These are phyloP conservation scores for Suhomyces bolitotheri DNA, from an alignment of 1,139 yeast species.

Conservation along the genomic window DNA sequence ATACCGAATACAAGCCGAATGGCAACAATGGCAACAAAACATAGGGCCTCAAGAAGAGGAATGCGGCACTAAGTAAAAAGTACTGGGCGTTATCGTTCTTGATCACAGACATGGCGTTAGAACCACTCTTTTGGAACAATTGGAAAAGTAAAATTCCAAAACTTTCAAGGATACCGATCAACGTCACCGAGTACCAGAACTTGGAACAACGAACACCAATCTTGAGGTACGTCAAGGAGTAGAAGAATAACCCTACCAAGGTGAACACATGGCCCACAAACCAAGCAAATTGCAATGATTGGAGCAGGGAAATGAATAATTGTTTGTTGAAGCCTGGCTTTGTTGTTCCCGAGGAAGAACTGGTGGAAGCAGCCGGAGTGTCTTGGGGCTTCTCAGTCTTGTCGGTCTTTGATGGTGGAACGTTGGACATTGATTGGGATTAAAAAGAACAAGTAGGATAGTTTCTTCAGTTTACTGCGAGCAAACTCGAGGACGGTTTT, in stretches of 20 bases:
- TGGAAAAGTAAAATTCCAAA: constrained; percentile 79
- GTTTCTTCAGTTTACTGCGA: not conserved
- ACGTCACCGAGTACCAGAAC: constrained; percentile 60
- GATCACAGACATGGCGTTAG: constrained; percentile 24
- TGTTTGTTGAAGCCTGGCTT: constrained; percentile 17
- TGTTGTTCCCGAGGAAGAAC: constrained; percentile 7
- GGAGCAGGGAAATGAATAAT: constrained; percentile 14
- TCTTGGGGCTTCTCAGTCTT: constrained; percentile 1
- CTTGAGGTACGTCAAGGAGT: constrained; percentile 46
- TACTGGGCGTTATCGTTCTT: constrained; percentile 72
- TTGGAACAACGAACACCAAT: constrained; percentile 27
- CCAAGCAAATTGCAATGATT: constrained; percentile 60
- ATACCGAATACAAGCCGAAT: constrained; percentile 64
- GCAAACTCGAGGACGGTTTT: constrained; percentile 6
- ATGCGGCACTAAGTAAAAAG: constrained; percentile 54
- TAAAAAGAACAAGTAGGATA: constrained; percentile 1
- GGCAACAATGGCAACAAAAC: constrained; percentile 61
- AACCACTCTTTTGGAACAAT: constrained; percentile 35
- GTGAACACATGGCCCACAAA: constrained; percentile 72
- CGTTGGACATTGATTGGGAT: constrained; percentile 7
- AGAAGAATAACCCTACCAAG: constrained; percentile 54
- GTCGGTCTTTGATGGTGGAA: constrained; percentile 5
- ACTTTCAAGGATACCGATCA: constrained; percentile 66
- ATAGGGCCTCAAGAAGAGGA: constrained; percentile 57
- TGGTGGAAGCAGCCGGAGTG: not conserved